phyloP scores from a whole-genome alignment of 148 eudicot species.

The Camellia lanceoleosa region DNA sequence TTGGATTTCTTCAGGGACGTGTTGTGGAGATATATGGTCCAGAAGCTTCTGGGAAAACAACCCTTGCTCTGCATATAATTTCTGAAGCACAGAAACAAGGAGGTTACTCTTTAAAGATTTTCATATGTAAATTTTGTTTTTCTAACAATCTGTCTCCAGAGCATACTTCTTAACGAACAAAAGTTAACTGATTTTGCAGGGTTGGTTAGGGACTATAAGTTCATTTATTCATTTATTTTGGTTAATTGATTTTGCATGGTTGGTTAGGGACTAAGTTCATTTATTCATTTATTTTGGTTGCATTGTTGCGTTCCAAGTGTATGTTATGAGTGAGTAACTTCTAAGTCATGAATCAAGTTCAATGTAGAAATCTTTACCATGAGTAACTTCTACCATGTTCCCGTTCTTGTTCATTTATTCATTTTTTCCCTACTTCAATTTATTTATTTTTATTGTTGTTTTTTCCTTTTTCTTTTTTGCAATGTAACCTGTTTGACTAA shows the following conservation, averaged over 20 bases:
- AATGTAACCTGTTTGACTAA: too few species aligned
- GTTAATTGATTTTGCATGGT: neutral
- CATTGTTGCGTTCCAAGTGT: too few species aligned
- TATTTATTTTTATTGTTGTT: neutral
- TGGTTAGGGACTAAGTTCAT: neutral
- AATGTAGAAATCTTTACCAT: neutral
- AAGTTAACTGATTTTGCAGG: too few species aligned
- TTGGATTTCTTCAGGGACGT: constrained; percentile 67
- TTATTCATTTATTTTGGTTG: too few species aligned
- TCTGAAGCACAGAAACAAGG: constrained; percentile 93
- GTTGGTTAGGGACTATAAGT: neutral
- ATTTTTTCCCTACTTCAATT: neutral
- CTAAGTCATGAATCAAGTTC: neutral
- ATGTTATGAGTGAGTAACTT: too few species aligned
- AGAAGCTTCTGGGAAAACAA: constrained; percentile 99
- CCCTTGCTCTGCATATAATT: constrained; percentile 88
- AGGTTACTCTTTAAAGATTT: constrained; percentile 41
- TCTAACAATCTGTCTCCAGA: neutral
- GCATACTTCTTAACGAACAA: neutral
- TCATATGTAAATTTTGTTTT: neutral
- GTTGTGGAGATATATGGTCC: constrained; percentile 95
- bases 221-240: neutral
- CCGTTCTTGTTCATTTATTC: too few species aligned
- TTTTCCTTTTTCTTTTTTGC: too few species aligned
- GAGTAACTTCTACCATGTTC: too few species aligned